Evolutionary conservation across 2,329 filamentous ascomycete genomes (phyloP).

Genomic region (Exophiala spinifera): DNA sequence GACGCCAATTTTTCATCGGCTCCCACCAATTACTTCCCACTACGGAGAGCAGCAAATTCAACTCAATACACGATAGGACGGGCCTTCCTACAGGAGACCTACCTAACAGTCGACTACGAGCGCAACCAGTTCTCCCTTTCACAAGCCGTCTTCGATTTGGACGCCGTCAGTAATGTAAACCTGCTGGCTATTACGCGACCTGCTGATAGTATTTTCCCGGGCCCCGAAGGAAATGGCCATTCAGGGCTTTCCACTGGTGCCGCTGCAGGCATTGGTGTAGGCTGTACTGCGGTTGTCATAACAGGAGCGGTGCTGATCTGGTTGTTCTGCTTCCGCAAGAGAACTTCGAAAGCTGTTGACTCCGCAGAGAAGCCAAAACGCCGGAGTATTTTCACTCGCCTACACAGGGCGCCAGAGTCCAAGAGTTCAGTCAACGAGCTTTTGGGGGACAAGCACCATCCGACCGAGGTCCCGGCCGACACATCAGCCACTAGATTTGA

Average conservation of each 20-base stretch:
- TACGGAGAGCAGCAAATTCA: conserved; percentile 36
- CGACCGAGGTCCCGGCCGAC: conserved; percentile 30
- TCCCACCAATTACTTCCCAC: conserved; percentile 38
- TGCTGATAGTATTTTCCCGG: conserved; percentile 22
- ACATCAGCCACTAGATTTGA: conserved; percentile 27
- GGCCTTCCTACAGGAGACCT: conserved; percentile 42
- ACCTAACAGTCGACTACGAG: conserved; percentile 39
- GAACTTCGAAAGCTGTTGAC: background rate
- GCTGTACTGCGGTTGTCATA: conserved; percentile 24
- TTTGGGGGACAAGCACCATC: conserved; percentile 29
- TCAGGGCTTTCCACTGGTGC: conserved; percentile 31
- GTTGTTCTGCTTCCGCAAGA: conserved; percentile 20
- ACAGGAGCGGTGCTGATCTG: conserved; percentile 22
- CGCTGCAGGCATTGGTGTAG: conserved; percentile 32
- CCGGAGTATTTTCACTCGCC: conserved; percentile 16
- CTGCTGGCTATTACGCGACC: conserved; percentile 29
- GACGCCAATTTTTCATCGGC: conserved; percentile 28
- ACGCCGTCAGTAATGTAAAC: conserved; percentile 55
- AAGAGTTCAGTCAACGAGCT: conserved; percentile 29
- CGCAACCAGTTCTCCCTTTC: conserved; percentile 37
- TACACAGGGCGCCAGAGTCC: conserved; percentile 17
- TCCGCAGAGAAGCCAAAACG: conserved; percentile 16
- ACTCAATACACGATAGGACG: conserved; percentile 40
- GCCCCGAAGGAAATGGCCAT: conserved; percentile 2
- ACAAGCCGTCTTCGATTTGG: conserved; percentile 33